Conservation (phyloP, 2,329 filamentous ascomycete genomes). For the Arthrobotrys entomopaga region DNA sequence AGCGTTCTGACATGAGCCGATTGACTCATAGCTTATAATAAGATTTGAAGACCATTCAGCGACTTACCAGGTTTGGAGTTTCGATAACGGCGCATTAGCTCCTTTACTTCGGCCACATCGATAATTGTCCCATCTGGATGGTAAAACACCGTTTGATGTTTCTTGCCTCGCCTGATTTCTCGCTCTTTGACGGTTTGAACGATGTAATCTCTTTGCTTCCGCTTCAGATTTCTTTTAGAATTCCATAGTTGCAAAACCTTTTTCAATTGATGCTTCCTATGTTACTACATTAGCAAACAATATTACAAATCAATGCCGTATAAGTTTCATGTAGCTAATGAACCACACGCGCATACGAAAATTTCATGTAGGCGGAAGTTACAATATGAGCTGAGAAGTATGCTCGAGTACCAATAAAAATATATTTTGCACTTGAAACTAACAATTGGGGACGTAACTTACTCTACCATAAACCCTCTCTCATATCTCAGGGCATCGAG, state of each 20-base stretch:
- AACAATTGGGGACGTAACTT: background rate
- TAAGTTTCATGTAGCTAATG: no score
- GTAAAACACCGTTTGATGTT: slow-evolving; percentile 42
- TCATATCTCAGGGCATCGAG: slow-evolving; percentile 38
- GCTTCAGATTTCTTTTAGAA: slow-evolving; percentile 47
- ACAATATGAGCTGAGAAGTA: no score
- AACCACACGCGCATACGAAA: no score
- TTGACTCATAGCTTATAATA: background rate
- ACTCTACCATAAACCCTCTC: slow-evolving; percentile 49
- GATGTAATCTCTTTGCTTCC: slow-evolving; percentile 47
- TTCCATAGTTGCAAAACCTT: slow-evolving; percentile 53
- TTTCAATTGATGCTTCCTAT: slow-evolving; percentile 52
- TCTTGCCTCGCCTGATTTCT: slow-evolving; percentile 23
- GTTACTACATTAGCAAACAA: no score
- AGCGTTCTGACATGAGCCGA: background rate
- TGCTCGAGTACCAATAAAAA: background rate
- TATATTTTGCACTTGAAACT: background rate
- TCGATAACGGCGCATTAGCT: slow-evolving; percentile 50
- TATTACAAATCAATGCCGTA: no score
- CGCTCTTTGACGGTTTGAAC: slow-evolving; percentile 46
- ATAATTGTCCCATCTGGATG: slow-evolving; percentile 38
- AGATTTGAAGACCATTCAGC: background rate
- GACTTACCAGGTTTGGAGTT: slow-evolving; percentile 42
- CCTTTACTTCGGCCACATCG: slow-evolving; percentile 44
- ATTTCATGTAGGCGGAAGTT: no score